These are phyloP conservation scores for Malassezia cuniculi DNA, from an alignment of 1,284 basidiomycete genomes.

Conservation along the genomic window DNA sequence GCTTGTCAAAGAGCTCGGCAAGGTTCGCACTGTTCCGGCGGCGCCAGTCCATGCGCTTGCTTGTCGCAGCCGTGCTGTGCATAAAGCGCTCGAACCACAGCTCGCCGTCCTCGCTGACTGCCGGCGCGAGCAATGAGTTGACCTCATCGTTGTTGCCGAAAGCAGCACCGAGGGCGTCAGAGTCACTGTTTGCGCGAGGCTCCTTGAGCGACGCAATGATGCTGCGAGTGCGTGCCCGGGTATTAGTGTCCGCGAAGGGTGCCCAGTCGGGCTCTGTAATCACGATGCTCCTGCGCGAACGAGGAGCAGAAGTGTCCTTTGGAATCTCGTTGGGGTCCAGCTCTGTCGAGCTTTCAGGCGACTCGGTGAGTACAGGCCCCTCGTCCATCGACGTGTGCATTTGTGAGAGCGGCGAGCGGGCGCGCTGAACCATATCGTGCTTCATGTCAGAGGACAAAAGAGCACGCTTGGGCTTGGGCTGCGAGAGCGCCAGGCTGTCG, in stretches of 20 bases:
- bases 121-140: neutral
- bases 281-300: constrained; percentile 14
- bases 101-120: constrained; percentile 15
- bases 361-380: constrained; percentile 14
- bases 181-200: constrained; percentile 1
- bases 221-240: constrained; percentile 30
- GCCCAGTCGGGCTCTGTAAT: constrained; percentile 38
- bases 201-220: constrained; percentile 19
- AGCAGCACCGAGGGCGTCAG: neutral
- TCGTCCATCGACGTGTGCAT: too few species aligned
- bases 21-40: constrained; percentile 13
- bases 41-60: constrained; percentile 42
- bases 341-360: constrained; percentile 1
- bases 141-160: neutral
- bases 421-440: neutral
- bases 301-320: neutral
- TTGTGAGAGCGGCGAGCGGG: constrained; percentile 10
- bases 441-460: neutral
- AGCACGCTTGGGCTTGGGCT: constrained; percentile 3
- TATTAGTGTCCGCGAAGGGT: constrained; percentile 23
- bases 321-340: neutral
- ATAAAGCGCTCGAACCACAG: constrained; percentile 43
- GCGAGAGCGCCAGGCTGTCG: constrained; percentile 8
- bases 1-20: neutral
- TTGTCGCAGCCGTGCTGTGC: constrained; percentile 35